A percentile compares a stretch with the other conserved stretches of the same genome.
phyloP scores from a whole-genome alignment of 306 rosid genomes.

The Betula pendula region DNA sequence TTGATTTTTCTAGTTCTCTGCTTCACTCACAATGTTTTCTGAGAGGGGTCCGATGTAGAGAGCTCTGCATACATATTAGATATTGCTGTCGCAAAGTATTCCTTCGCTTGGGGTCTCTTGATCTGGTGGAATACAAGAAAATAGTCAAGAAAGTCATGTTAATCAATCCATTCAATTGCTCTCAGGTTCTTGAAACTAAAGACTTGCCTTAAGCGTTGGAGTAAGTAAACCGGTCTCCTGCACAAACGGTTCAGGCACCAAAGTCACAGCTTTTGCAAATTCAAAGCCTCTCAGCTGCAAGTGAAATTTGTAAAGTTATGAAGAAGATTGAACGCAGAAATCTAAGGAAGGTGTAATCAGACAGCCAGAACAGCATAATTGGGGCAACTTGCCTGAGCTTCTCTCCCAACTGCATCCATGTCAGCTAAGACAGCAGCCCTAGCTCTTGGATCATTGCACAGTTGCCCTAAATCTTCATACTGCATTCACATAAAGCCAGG shows the following conservation, averaged over 20 bases:
- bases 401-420: constrained; percentile 80
- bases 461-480: constrained; percentile 63
- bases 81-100: constrained; percentile 63
- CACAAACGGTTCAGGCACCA: constrained; percentile 75
- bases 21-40: constrained; percentile 38
- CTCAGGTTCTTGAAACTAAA: constrained; percentile 6
- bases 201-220: constrained; percentile 92
- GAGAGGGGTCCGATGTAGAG: constrained; percentile 47
- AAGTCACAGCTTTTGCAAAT: constrained; percentile 73
- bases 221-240: constrained; percentile 89
- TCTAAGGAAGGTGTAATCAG: neutral
- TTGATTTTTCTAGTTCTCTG: constrained; percentile 4
- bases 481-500: constrained; percentile 38
- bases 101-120: constrained; percentile 94
- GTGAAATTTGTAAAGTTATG: constrained; percentile 24
- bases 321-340: neutral
- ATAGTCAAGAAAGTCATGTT: constrained; percentile 5
- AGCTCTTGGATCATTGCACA: constrained; percentile 82
- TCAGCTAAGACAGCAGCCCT: constrained; percentile 84
- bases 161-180: constrained; percentile 1
- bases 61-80: constrained; percentile 80
- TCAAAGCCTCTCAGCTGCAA: constrained; percentile 95
- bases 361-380: constrained; percentile 13
- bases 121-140: constrained; percentile 44
- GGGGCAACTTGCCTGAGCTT: constrained; percentile 69